Conservation (phyloP, 2,329 filamentous ascomycete genomes). For the Scleromitrula shiraiana region DNA sequence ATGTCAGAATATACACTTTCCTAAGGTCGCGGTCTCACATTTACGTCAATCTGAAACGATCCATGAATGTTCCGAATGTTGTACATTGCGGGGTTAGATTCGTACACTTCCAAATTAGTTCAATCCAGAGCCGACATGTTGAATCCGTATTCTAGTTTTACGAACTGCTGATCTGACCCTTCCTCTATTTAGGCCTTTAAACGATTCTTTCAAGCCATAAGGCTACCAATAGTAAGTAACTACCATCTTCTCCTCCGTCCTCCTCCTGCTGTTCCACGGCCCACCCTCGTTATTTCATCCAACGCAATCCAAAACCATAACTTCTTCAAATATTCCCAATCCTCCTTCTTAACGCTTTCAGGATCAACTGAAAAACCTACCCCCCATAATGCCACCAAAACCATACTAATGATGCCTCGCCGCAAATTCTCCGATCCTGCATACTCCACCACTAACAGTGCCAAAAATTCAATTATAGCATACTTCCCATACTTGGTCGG, state of each 20-base stretch:
- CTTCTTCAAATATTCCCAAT: conserved; percentile 16
- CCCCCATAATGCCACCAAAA: conserved; percentile 14
- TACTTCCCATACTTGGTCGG: conserved; percentile 17
- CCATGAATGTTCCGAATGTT: too few species aligned
- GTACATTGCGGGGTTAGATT: too few species aligned
- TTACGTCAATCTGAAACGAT: too few species aligned
- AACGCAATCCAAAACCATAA: conserved; percentile 21
- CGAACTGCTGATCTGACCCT: neutral
- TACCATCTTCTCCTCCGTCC: neutral
- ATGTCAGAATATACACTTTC: too few species aligned
- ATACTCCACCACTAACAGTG: conserved; percentile 10
- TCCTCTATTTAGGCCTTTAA: too few species aligned
- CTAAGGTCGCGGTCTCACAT: too few species aligned
- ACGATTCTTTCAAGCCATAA: too few species aligned
- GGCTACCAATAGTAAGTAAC: neutral
- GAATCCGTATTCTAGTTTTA: too few species aligned
- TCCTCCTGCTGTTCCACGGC: neutral
- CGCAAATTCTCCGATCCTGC: conserved; percentile 13
- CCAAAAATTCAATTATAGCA: conserved; percentile 7
- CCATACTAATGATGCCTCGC: conserved; percentile 8
- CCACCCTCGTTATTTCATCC: conserved; percentile 12
- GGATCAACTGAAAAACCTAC: conserved; percentile 16
- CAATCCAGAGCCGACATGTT: too few species aligned
- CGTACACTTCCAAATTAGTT: too few species aligned
- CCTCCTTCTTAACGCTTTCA: conserved; percentile 11